Evolutionary conservation across 1,284 basidiomycete species (phyloP).

Genomic region (Xerocomus amazonicus): DNA sequence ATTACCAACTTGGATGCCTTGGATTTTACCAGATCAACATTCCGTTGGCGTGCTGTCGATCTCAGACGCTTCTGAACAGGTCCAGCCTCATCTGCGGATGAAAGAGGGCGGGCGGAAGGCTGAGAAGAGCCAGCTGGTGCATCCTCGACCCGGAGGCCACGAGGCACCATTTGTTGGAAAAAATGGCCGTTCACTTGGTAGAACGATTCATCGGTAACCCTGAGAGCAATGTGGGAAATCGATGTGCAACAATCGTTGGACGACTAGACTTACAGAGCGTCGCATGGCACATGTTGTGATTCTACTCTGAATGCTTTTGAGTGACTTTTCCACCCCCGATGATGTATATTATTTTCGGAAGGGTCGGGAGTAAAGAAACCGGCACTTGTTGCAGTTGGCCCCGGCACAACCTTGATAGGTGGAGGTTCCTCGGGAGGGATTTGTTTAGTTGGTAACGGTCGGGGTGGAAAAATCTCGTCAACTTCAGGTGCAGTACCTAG

Average conservation of each 20-base stretch:
- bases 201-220: slow-evolving; percentile 59
- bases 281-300: slow-evolving; percentile 46
- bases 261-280: slow-evolving; percentile 54
- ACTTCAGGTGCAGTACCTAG: slow-evolving; percentile 64
- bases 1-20: slow-evolving; percentile 56
- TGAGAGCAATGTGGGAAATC: slow-evolving; percentile 26
- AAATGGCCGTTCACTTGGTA: slow-evolving; percentile 58
- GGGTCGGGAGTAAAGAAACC: slow-evolving; percentile 80
- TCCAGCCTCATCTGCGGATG: slow-evolving; percentile 75
- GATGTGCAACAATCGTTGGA: background rate
- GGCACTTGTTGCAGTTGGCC: slow-evolving; percentile 52
- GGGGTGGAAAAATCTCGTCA: slow-evolving; percentile 67
- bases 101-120: slow-evolving; percentile 59
- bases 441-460: slow-evolving; percentile 55
- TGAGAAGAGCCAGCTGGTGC: slow-evolving; percentile 39
- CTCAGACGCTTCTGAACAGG: slow-evolving; percentile 72
- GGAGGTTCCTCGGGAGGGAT: slow-evolving; percentile 47
- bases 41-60: slow-evolving; percentile 56
- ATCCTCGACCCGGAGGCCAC: slow-evolving; percentile 37
- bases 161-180: slow-evolving; percentile 42
- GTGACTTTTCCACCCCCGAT: slow-evolving; percentile 53
- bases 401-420: slow-evolving; percentile 36
- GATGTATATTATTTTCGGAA: slow-evolving; percentile 48
- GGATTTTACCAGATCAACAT: slow-evolving; percentile 37
- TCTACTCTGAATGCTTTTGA: slow-evolving; percentile 53